Percentiles rank a stretch among this genome's conserved stretches.
Evolutionary conservation across 2,329 filamentous ascomycete genomes (phyloP).

Genomic region (Ceratocystis alfenasii): DNA sequence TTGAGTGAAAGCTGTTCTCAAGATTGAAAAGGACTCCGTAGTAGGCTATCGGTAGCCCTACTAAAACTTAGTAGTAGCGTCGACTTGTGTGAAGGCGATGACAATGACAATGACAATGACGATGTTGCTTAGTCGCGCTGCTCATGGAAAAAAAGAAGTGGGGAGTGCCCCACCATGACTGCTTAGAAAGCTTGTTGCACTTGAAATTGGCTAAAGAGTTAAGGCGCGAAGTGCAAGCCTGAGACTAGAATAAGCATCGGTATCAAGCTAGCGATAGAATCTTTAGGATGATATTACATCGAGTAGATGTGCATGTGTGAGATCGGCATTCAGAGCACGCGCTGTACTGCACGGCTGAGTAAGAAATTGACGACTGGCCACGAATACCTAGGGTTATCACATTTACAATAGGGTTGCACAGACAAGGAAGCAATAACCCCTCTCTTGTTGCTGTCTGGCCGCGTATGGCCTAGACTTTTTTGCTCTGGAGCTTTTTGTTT

Average conservation of each 20-base stretch:
- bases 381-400: too few species aligned
- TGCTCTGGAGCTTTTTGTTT: not conserved
- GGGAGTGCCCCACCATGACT: not conserved
- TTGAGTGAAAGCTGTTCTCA: not conserved
- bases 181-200: constrained; percentile 6
- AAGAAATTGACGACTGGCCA: too few species aligned
- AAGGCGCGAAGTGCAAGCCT: not conserved
- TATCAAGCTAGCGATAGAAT: not conserved
- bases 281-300: not conserved
- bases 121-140: not conserved
- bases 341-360: too few species aligned
- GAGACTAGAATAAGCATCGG: not conserved
- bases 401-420: not conserved
- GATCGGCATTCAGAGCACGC: too few species aligned
- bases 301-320: too few species aligned
- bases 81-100: not conserved
- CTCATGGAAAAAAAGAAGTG: constrained; percentile 8
- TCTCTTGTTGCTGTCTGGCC: not conserved
- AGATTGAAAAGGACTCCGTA: not conserved
- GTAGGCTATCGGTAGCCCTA: not conserved
- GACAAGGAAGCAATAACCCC: not conserved
- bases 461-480: constrained; percentile 1
- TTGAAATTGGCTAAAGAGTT: not conserved
- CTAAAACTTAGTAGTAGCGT: not conserved
- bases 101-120: not conserved